Evolutionary conservation across 2,329 filamentous ascomycete genomes (phyloP), one percentile per base, ranked within the genome.

Genomic region (Talaromyces pinophilus): DNA sequence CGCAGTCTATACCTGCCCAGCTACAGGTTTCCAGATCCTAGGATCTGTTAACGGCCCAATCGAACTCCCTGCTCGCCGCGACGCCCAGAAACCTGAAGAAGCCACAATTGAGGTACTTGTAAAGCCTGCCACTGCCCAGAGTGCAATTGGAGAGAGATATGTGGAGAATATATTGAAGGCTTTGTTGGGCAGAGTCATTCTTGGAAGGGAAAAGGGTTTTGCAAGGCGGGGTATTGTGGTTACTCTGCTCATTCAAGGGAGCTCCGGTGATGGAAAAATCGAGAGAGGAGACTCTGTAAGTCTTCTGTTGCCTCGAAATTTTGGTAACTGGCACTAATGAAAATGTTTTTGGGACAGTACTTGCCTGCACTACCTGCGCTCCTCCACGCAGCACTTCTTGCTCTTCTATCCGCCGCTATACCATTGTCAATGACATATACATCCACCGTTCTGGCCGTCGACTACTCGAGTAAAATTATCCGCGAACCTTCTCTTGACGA

Each of bases 21-120:
- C 73, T 10, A 79, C 77, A 4, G 91, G 92, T 59, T 96, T 93
- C 79, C 90, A 89, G 54, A 86, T 98, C 70, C 87, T 96, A 63
- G 91, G 90, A 65, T 90, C 92, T 15, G 92, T 96, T 71, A 98
- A 97, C 79, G 95, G 94, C 0, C 95, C 95, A 17, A 87, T 98
- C 71, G 95, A 99, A 81, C 92, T 94, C 17, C 88, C 78, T 15
- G 78, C 89, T 72, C 87, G 93, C 73, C 88, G 92, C 73, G 94
- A 99, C 76, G 74, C 78, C 28, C 92, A 98, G 78, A 87, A 95
- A 71, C 91, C 95, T 7, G 93, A 96, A 78, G 93, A 97, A 81
- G 92, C 94, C 33, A 87, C 90, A 60, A 84, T 99, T 70, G 95
- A 98, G 79, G 92, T 99, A 66, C 88, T 94, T 76, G 87, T 99